phyloP scores from a whole-genome alignment of 495 filamentous ascomycete genomes.

The Xylaria flabelliformis region DNA sequence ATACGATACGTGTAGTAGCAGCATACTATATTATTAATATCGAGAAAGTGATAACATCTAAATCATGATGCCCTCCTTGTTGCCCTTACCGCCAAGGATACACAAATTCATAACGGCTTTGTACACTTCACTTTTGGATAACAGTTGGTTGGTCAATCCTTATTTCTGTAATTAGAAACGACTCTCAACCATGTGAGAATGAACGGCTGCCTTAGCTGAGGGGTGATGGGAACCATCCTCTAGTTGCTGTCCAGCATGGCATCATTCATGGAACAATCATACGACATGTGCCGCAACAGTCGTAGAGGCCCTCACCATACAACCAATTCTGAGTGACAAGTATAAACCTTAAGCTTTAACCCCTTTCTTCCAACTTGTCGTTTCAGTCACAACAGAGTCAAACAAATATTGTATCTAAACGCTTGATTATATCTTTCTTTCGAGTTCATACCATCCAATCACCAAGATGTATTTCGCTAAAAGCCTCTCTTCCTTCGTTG shows the following conservation, averaged over 20 bases:
- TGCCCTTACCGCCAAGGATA: neutral
- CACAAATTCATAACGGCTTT: neutral
- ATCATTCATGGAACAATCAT: neutral
- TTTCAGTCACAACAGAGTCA: neutral
- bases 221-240: neutral
- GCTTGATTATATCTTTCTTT: neutral
- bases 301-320: neutral
- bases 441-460: neutral
- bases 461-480: neutral
- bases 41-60: neutral
- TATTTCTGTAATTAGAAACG: neutral
- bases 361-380: neutral
- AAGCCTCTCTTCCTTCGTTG: neutral
- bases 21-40: neutral
- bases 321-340: neutral
- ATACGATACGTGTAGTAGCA: neutral
- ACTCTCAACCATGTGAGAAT: neutral
- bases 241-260: neutral
- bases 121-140: neutral
- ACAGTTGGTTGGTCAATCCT: neutral
- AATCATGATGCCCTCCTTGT: neutral
- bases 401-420: neutral
- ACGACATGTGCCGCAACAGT: neutral
- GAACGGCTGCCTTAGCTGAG: neutral
- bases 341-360: neutral